A percentile compares a stretch with the other conserved stretches of the same genome.
These are phyloP conservation scores for Papiliotrema terrestris DNA, from an alignment of 1,284 basidiomycete species.

Conservation along the genomic window DNA sequence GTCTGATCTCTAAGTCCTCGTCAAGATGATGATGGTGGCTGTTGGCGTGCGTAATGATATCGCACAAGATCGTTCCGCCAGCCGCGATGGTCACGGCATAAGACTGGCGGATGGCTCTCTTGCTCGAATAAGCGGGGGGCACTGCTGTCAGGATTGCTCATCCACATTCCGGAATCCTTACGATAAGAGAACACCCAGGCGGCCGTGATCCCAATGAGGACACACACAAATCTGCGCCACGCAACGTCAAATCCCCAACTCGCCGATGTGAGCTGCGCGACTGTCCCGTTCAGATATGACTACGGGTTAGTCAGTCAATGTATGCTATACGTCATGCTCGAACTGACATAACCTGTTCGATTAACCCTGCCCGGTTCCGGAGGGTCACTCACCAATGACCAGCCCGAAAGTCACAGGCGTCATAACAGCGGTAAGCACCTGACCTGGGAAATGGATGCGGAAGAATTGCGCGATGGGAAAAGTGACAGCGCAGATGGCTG, in stretches of 20 bases:
- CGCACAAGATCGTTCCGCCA: constrained; percentile 48
- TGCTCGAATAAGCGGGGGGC: constrained; percentile 49
- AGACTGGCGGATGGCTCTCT: constrained; percentile 45
- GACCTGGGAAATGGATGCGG: constrained; percentile 69
- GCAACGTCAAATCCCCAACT: constrained; percentile 51
- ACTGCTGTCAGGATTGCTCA: constrained; percentile 23
- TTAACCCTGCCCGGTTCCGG: neutral
- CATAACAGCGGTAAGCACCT: constrained; percentile 64
- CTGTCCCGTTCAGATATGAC: constrained; percentile 42
- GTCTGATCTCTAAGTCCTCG: constrained; percentile 26
- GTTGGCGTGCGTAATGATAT: constrained; percentile 47
- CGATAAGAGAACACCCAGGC: constrained; percentile 43
- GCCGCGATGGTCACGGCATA: constrained; percentile 48
- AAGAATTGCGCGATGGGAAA: constrained; percentile 61
- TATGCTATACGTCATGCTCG: neutral
- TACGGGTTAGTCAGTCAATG: constrained; percentile 1
- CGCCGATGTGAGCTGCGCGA: constrained; percentile 39
- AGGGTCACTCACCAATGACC: constrained; percentile 60
- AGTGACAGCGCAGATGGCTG: constrained; percentile 63
- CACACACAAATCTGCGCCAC: constrained; percentile 51
- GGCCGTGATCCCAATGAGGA: constrained; percentile 42
- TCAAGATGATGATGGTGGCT: constrained; percentile 31
- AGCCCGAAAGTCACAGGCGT: constrained; percentile 67
- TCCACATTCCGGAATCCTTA: constrained; percentile 7
- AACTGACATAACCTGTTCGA: constrained; percentile 23